These are phyloP conservation scores for Tetradesmus obliquus DNA, from an alignment of 139 green algal genomes.

Conservation along the genomic window DNA sequence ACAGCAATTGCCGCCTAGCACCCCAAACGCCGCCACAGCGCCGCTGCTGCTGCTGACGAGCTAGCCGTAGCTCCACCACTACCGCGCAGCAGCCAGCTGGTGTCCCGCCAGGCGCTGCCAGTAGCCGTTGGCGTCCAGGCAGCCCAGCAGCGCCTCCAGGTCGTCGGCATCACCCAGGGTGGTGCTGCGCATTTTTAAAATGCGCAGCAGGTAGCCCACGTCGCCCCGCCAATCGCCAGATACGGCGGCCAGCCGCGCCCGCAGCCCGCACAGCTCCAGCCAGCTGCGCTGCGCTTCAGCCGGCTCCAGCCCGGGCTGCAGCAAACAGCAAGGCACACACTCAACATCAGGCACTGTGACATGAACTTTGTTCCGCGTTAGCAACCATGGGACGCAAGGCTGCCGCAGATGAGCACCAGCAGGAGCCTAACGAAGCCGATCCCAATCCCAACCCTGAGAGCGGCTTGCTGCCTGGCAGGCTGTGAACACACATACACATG, in stretches of 20 bases:
- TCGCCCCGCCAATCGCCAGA: not conserved
- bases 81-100: too few species aligned
- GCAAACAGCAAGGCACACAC: not conserved
- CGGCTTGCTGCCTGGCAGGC: not conserved
- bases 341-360: too few species aligned
- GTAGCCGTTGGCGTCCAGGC: conserved; percentile 22
- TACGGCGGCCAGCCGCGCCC: not conserved
- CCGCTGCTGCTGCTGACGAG: too few species aligned
- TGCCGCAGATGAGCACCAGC: too few species aligned
- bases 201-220: conserved; percentile 16
- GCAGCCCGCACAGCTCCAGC: conserved; percentile 16
- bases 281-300: not conserved
- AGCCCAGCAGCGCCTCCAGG: conserved; percentile 18
- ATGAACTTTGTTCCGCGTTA: too few species aligned
- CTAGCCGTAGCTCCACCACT: too few species aligned
- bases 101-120: not conserved
- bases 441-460: not conserved
- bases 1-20: too few species aligned
- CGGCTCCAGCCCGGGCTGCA: not conserved
- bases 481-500: not conserved
- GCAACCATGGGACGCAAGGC: too few species aligned
- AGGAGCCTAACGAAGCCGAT: too few species aligned
- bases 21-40: too few species aligned
- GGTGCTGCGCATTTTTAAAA: not conserved
- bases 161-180: not conserved